Base-by-base conservation (phyloP, 2,329 filamentous ascomycete genomes). In the Cryphonectria carpinicola region DNA sequence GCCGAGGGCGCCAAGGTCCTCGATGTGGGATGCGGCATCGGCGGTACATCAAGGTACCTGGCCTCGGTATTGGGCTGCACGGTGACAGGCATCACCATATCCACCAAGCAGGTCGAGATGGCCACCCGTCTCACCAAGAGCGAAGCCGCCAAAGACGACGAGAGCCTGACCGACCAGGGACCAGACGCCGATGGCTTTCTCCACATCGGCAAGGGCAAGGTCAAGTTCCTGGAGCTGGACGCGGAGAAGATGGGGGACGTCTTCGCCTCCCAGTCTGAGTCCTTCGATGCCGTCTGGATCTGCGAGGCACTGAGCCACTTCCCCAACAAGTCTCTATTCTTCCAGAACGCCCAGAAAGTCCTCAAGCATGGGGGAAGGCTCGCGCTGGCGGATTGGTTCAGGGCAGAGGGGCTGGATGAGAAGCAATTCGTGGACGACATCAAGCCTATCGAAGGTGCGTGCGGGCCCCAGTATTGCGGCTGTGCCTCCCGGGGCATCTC, bases 311-410 rank as follows among this genome's bases (percentile, higher is more conserved):
- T 90, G 71, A 88, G 85, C 74, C 88, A 90, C 77, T 84, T 90
- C 70, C 87, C 87, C 0, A 83, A 89, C 75, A 90, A 90, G 77
- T 79, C 82, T 1, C 78, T 89, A 2, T 90, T 90, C 79, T 89
- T 89, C 76, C 77, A 78, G 37, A 89, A 89, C 72, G 83, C 84
- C 1, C 79, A 79, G 41, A 79, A 78, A 63, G 79, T 89, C 46
- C 78, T 90, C 65, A 84, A 80, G 52, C 70, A 79, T 0, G 84
- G 84, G 0, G 86, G 85, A 1, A 86, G 84, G 76, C 77, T 90
- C 61, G 86, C 88, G 4, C 79, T 90, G 67, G 87, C 87, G 35
- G 88, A 90, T 77, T 90, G 88, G 88, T 89, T 90, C 80, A 88
- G 87, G 80, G 84, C 81, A 17, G 85, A 85, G 68, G 78, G 76